Evolutionary conservation across 164 flowering plant species (phyloP), one percentile per base, ranked within the genome.

Genomic region (Pachysandra terminalis): DNA sequence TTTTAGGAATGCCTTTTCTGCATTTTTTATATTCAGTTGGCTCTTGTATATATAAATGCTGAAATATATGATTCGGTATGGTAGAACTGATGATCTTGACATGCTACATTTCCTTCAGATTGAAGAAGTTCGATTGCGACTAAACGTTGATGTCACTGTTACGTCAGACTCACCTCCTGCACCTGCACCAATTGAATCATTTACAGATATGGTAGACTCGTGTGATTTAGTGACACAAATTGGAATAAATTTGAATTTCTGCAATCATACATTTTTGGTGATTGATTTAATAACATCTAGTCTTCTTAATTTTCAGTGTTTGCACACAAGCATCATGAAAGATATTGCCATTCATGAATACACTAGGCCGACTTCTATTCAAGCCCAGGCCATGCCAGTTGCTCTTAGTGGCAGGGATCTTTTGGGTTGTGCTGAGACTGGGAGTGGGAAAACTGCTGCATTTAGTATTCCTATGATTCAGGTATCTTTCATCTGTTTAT

Each of bases 371-470:
- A 85, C 88, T 56, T 69, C 88, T 37, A 84, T 87, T 61, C 90
- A 87, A 76, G 82, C 85, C 16, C 87, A 85, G 61, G 88, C 92
- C 53, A 80, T 85, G 83, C 87, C 92, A 5, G 78, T 87, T 59
- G 90, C 86, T 61, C 87, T 87, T 9, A 73, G 81, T 65, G 90
- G 90, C 61, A 75, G 83, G 74, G 89, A 85, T 76, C 75, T 87
- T 56, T 66, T 87, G 70, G 91, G 85, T 63, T 81, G 86, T 74
- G 91, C 91, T 41, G 85, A 85, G 75, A 87, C 91, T 65, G 91
- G 91, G 24, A 80, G 84, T 67, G 91, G 92, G 5, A 87, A 87
- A 76, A 87, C 92, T 40, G 91, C 91, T 77, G 89, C 91, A 22
- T 87, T 85, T 57, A 6, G 81, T 15, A 80, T 87, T 65, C 89